Evolutionary conservation across 306 rosid species (phyloP), one percentile per base, ranked within the genome.

Genomic region (Vigna unguiculata): DNA sequence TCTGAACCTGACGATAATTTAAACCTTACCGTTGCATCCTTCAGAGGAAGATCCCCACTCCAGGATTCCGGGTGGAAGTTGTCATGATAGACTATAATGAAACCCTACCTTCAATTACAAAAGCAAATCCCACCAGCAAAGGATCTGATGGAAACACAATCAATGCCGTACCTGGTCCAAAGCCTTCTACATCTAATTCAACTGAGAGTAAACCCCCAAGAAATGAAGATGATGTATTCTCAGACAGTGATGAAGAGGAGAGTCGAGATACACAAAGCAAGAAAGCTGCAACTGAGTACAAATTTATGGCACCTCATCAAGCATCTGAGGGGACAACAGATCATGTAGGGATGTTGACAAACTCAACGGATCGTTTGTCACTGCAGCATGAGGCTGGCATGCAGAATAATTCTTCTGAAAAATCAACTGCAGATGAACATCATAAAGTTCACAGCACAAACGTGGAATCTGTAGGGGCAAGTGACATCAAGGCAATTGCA

Each of bases 1-100:
- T 30, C 59, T 74, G 11, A 62, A 53, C 36, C 60, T 60, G 74
- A 57, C 48, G 5, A 64, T 49, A 32, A 81, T 77, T 22, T 80
- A 75, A 75, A 52, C 45, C 43, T 59, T 57, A 48, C 69, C 61
- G 79, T 25, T 79, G 69, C 48, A 47, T 51, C 73, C 57, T 85
- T 78, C 91, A 95, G 99, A 92, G 97, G 72, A 92, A 89, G 74
- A 81, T 95, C 65, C 97, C 99, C 1, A 69, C 91, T 65, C 99
- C 97, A 62, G 95, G 97, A 78, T 89, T 95, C 60, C 89, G 84
- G 80, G 90, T 95, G 43, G 97, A 95, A 82, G 80, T 92, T 82
- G 91, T 95, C 86, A 84, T 92, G 97, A 75, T 92, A 72, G 97
- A 92, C 85, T 88, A 86, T 54, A 30, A 86, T 54, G 97, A 88